Percentiles rank a stretch among this genome's conserved stretches.
Conservation (phyloP, 768 basidiomycete genomes). For the Piloderma croceum region DNA sequence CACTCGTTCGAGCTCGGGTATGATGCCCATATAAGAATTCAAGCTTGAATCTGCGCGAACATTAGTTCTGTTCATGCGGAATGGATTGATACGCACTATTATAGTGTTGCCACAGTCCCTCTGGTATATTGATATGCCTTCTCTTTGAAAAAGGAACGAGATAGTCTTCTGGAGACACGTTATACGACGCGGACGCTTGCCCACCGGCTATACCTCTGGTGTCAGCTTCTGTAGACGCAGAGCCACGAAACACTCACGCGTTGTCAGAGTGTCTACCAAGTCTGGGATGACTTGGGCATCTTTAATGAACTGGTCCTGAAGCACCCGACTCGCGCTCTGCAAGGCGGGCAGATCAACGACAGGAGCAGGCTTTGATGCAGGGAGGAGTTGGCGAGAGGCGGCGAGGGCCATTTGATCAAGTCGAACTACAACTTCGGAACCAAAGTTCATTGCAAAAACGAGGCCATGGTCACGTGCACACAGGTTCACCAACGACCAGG, state of each 20-base stretch:
- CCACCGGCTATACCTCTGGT: slow-evolving; percentile 42
- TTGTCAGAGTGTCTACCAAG: slow-evolving; percentile 59
- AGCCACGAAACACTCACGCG: slow-evolving; percentile 38
- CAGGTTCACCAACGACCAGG: too few relatives aligned
- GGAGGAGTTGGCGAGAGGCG: background rate
- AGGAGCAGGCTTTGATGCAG: slow-evolving; percentile 12
- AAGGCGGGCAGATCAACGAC: slow-evolving; percentile 56
- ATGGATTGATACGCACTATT: slow-evolving; percentile 45
- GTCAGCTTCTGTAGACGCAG: slow-evolving; percentile 8
- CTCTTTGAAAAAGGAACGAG: slow-evolving; percentile 78
- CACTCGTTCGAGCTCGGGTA: slow-evolving; percentile 89
- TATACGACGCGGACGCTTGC: slow-evolving; percentile 73
- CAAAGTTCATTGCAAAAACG: too few relatives aligned
- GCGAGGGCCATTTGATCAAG: too few relatives aligned
- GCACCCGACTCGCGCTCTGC: slow-evolving; percentile 58
- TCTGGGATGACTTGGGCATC: slow-evolving; percentile 75
- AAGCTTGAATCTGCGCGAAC: slow-evolving; percentile 39
- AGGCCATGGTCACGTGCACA: too few relatives aligned
- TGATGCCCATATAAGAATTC: slow-evolving; percentile 80
- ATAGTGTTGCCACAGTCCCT: slow-evolving; percentile 72
- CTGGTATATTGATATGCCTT: slow-evolving; percentile 71
- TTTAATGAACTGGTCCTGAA: slow-evolving; percentile 65
- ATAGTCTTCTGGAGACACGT: slow-evolving; percentile 69
- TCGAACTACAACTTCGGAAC: too few relatives aligned
- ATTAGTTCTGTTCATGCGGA: slow-evolving; percentile 4